Conservation (phyloP, 345 rosid species). For the Limnanthes douglasii region DNA sequence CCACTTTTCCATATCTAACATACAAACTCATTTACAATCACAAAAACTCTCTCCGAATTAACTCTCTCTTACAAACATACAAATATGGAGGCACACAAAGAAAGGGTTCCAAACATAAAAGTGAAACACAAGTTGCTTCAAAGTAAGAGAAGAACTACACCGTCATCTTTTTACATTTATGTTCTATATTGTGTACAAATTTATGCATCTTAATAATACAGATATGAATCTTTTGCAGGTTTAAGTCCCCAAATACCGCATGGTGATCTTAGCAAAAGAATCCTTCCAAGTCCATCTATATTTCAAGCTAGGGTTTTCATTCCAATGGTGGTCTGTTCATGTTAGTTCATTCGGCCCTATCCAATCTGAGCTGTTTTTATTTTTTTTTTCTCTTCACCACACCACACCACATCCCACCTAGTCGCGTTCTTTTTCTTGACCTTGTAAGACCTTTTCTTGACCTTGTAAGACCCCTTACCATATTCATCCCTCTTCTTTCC, state of each 20-base stretch:
- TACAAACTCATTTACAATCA: slow-evolving; percentile 3
- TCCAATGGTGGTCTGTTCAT: slow-evolving; percentile 4
- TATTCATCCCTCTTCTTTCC: neutral
- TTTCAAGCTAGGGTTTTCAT: neutral
- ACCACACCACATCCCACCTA: too few relatives aligned
- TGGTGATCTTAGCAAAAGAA: slow-evolving; percentile 3
- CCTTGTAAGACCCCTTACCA: slow-evolving; percentile 70
- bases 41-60: slow-evolving; percentile 2
- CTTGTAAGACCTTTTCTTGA: slow-evolving; percentile 99
- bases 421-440: slow-evolving; percentile 53
- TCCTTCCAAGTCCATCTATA: neutral
- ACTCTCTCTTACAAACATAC: slow-evolving; percentile 7
- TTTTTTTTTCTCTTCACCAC: neutral
- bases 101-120: slow-evolving; percentile 21
- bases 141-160: slow-evolving; percentile 17
- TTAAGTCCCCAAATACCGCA: slow-evolving; percentile 2
- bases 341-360: slow-evolving; percentile 54
- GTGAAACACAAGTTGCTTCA: slow-evolving; percentile 17
- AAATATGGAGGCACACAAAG: slow-evolving; percentile 14
- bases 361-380: slow-evolving; percentile 66
- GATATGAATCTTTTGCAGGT: too few relatives aligned
- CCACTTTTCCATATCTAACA: slow-evolving; percentile 6
- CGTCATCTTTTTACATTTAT: too few relatives aligned
- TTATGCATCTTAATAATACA: too few relatives aligned
- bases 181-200: too few relatives aligned